A percentile compares a stretch with the other conserved stretches of the same genome.
Evolutionary conservation across 2,329 filamentous ascomycete genomes (phyloP).

Genomic region (Aspergillus caelatus): DNA sequence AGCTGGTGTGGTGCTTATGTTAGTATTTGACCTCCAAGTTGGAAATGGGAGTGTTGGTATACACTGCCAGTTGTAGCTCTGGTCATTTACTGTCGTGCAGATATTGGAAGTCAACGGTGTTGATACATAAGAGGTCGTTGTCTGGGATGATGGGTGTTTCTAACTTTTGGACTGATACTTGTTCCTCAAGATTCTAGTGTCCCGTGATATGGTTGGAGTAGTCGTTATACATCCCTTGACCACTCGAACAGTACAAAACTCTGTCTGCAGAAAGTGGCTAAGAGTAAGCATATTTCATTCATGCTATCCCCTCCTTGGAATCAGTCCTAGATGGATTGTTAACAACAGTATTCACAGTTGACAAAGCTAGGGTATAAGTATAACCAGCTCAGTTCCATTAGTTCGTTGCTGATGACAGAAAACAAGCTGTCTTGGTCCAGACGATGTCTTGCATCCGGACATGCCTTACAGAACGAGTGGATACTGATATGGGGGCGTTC

Average conservation of each 20-base stretch:
- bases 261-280: too few relatives aligned
- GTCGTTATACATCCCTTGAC: too few relatives aligned
- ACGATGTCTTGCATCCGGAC: neutral
- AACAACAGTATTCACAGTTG: too few relatives aligned
- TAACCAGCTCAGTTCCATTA: too few relatives aligned
- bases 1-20: neutral
- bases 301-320: neutral
- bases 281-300: too few relatives aligned
- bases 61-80: neutral
- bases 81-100: neutral
- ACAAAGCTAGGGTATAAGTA: neutral
- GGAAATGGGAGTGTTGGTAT: neutral
- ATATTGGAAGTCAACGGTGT: neutral
- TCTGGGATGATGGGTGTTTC: neutral
- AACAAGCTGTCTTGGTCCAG: neutral
- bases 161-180: neutral
- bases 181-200: too few relatives aligned
- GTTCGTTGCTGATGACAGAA: neutral
- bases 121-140: neutral
- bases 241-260: too few relatives aligned
- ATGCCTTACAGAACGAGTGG: neutral
- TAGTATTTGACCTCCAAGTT: neutral
- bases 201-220: too few relatives aligned
- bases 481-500: neutral
- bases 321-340: neutral